A percentile compares a stretch with the other conserved stretches of the same genome.
Evolutionary conservation across 495 filamentous ascomycete genomes (phyloP).

Genomic region (Poronia punctata): DNA sequence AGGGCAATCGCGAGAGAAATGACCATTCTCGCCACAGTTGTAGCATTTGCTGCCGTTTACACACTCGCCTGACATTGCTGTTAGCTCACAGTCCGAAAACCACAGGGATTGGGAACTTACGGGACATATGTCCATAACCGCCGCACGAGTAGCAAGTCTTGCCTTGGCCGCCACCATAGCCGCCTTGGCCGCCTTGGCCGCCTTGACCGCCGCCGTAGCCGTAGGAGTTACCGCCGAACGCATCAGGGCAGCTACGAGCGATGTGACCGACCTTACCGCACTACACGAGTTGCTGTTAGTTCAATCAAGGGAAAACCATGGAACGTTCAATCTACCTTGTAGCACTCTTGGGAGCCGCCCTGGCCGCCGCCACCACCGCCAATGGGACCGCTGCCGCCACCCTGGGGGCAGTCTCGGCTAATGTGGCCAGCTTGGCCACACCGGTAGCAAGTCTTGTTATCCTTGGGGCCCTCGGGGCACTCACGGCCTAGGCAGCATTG

Average conservation of each 20-base stretch:
- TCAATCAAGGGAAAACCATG: background rate
- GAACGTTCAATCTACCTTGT: slow-evolving; percentile 54
- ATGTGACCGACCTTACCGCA: slow-evolving; percentile 97
- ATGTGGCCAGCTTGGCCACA: slow-evolving; percentile 86
- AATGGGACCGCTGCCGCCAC: slow-evolving; percentile 38
- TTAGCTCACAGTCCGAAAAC: slow-evolving; percentile 10
- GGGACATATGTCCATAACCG: slow-evolving; percentile 92
- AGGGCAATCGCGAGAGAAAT: slow-evolving; percentile 91
- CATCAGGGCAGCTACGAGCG: slow-evolving; percentile 85
- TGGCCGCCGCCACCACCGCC: slow-evolving; percentile 28
- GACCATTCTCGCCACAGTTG: slow-evolving; percentile 95
- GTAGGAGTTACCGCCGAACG: slow-evolving; percentile 38
- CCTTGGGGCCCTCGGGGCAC: slow-evolving; percentile 81
- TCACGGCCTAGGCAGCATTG: slow-evolving; percentile 60
- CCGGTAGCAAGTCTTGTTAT: slow-evolving; percentile 87
- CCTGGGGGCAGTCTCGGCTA: slow-evolving; percentile 77
- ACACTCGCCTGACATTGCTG: slow-evolving; percentile 57
- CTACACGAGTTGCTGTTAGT: slow-evolving; percentile 26
- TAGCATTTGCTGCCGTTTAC: slow-evolving; percentile 99
- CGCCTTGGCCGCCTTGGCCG: slow-evolving; percentile 39
- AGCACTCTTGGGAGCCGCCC: slow-evolving; percentile 62
- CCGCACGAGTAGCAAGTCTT: slow-evolving; percentile 97
- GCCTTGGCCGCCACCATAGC: slow-evolving; percentile 43
- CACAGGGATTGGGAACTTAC: slow-evolving; percentile 33
- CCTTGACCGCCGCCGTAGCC: slow-evolving; percentile 31